Percentiles rank a stretch among this genome's conserved stretches.
Conservation (phyloP, 2,329 filamentous ascomycete genomes). For the Didymella keratinophila region DNA sequence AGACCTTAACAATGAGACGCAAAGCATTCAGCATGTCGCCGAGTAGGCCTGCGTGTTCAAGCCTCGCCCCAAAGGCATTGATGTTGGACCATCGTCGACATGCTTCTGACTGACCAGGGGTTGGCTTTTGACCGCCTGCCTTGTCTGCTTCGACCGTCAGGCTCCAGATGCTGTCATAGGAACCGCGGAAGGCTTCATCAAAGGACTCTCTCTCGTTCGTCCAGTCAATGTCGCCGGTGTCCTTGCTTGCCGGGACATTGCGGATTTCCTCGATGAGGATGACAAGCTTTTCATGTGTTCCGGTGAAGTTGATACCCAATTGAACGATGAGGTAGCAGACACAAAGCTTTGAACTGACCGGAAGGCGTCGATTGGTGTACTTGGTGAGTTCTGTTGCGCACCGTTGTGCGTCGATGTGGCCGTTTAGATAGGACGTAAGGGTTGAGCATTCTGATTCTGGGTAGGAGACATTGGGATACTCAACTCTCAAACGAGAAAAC, state of each 20-base stretch:
- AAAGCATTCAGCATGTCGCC: background rate
- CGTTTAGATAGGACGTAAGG: conserved; percentile 1
- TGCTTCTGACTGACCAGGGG: background rate
- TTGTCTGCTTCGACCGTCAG: background rate
- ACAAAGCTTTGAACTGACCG: background rate
- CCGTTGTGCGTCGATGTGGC: background rate
- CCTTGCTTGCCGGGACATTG: background rate
- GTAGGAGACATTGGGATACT: background rate
- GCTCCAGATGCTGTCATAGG: background rate
- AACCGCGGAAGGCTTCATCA: background rate
- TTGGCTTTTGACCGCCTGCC: background rate
- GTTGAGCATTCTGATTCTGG: background rate
- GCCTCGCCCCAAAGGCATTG: background rate
- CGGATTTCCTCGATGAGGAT: background rate
- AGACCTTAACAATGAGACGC: background rate
- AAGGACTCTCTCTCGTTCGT: background rate
- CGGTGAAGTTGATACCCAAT: background rate
- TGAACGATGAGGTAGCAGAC: background rate
- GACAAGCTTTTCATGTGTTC: background rate
- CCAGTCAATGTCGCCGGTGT: background rate
- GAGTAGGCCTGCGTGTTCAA: background rate
- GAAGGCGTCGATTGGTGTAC: conserved; percentile 2
- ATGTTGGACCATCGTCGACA: background rate
- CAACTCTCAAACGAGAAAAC: background rate
- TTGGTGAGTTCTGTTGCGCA: conserved; percentile 3